A percentile compares a stretch with the other conserved stretches of the same genome.
phyloP scores from a whole-genome alignment of 495 filamentous ascomycete species.

The Xylaria scruposa region DNA sequence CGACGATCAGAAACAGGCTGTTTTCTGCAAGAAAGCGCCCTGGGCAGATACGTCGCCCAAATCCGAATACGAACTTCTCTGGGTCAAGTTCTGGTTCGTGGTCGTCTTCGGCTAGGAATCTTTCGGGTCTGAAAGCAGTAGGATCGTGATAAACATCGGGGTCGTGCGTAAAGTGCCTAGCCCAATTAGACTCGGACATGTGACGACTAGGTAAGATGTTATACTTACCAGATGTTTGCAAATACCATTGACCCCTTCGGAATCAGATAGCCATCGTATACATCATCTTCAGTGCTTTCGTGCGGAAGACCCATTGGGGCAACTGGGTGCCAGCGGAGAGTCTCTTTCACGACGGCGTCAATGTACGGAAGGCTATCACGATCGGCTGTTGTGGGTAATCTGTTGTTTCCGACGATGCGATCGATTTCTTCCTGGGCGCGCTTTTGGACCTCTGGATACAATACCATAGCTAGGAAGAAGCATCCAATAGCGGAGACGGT shows the following conservation, averaged over 20 bases:
- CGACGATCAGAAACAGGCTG: conserved; percentile 51
- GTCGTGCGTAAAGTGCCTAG: conserved; percentile 46
- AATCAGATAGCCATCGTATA: too few relatives aligned
- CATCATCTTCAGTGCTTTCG: too few relatives aligned
- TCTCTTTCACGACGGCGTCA: too few relatives aligned
- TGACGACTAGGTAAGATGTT: neutral
- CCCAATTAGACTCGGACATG: neutral
- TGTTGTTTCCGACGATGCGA: conserved; percentile 51
- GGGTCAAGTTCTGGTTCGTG: conserved; percentile 51
- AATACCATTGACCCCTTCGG: conserved; percentile 37
- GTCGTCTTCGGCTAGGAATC: conserved; percentile 41
- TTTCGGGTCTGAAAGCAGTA: conserved; percentile 51
- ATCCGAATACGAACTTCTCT: conserved; percentile 56
- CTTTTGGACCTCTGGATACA: conserved; percentile 43
- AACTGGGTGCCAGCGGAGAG: too few relatives aligned
- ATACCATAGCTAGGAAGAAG: conserved; percentile 60
- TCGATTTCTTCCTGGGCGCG: conserved; percentile 60
- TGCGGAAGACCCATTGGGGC: too few relatives aligned
- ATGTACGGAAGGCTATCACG: conserved; percentile 21
- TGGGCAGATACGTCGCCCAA: conserved; percentile 60
- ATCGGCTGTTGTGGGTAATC: conserved; percentile 53
- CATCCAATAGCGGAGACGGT: conserved; percentile 44
- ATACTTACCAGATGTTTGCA: conserved; percentile 40
- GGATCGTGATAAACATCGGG: conserved; percentile 49
- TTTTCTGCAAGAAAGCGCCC: conserved; percentile 58